These are phyloP conservation scores for Wickerhamiella shivajii DNA, from an alignment of 805 yeast genomes.

Conservation along the genomic window DNA sequence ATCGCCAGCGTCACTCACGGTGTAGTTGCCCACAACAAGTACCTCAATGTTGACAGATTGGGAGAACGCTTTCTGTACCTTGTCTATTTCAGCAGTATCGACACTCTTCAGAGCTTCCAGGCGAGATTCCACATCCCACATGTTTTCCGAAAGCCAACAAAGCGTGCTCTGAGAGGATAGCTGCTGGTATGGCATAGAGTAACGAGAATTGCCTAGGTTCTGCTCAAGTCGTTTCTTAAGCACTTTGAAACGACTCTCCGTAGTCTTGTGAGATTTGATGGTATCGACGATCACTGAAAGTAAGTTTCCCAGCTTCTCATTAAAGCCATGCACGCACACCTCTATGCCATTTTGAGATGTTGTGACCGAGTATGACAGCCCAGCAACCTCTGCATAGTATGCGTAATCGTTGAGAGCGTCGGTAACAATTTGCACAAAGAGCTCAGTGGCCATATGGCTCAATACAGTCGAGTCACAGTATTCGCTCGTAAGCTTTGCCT, in stretches of 20 bases:
- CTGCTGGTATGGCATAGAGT: conserved; percentile 64
- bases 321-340: conserved; percentile 61
- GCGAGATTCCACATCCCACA: conserved; percentile 54
- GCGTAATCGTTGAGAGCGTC: conserved; percentile 64
- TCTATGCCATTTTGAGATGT: conserved; percentile 57
- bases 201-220: conserved; percentile 54
- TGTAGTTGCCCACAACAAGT: conserved; percentile 64
- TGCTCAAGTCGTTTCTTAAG: conserved; percentile 50
- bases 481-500: conserved; percentile 49
- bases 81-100: conserved; percentile 9
- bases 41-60: conserved; percentile 53
- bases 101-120: conserved; percentile 39
- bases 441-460: conserved; percentile 40
- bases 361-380: conserved; percentile 43
- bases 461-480: conserved; percentile 4
- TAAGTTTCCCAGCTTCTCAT: conserved; percentile 59
- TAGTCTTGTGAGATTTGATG: conserved; percentile 36
- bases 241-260: conserved; percentile 46
- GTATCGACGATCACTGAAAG: conserved; percentile 45
- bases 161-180: conserved; percentile 43
- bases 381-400: conserved; percentile 76
- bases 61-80: conserved; percentile 24
- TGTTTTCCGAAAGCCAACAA: conserved; percentile 52
- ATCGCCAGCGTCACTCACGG: conserved; percentile 37
- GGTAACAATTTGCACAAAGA: conserved; percentile 56